Conservation (phyloP, 495 filamentous ascomycete genomes). For the Tuber brumale region DNA sequence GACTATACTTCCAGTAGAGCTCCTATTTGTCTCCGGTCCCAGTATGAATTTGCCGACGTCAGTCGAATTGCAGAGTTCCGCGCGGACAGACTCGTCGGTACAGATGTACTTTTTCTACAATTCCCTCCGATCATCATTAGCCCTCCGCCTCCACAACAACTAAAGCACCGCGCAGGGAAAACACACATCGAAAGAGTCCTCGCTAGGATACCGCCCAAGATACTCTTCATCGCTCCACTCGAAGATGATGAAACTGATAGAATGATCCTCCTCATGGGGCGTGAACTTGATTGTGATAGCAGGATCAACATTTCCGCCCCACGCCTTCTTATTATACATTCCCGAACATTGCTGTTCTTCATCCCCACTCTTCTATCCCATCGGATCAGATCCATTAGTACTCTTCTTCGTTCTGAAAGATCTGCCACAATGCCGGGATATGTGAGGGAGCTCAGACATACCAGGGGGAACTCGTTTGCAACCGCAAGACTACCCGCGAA, state of each 20-base stretch:
- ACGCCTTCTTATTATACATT: slow-evolving; percentile 88
- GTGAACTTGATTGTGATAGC: slow-evolving; percentile 81
- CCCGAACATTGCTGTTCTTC: slow-evolving; percentile 85
- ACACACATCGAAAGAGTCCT: slow-evolving; percentile 41
- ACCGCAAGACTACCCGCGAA: slow-evolving; percentile 21
- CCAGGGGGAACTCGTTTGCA: slow-evolving; percentile 39
- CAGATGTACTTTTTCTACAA: slow-evolving; percentile 67
- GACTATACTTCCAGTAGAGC: slow-evolving; percentile 62
- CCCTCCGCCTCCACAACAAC: slow-evolving; percentile 6
- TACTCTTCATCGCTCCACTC: slow-evolving; percentile 82
- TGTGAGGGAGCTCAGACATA: slow-evolving; percentile 8
- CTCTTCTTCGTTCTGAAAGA: not conserved
- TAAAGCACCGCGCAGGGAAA: not conserved
- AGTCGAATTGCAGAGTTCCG: slow-evolving; percentile 61
- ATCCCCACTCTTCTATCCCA: slow-evolving; percentile 55
- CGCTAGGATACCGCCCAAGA: slow-evolving; percentile 55
- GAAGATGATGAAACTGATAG: slow-evolving; percentile 82
- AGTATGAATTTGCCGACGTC: slow-evolving; percentile 83
- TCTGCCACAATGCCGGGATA: not conserved
- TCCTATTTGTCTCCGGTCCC: slow-evolving; percentile 60
- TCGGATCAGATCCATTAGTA: not conserved
- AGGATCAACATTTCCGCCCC: slow-evolving; percentile 83
- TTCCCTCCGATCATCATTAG: slow-evolving; percentile 10
- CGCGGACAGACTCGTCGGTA: slow-evolving; percentile 59
- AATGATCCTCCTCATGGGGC: slow-evolving; percentile 51